A percentile compares a stretch with the other conserved stretches of the same genome.
phyloP scores from a whole-genome alignment of 306 rosid genomes.

The Datisca glomerata region DNA sequence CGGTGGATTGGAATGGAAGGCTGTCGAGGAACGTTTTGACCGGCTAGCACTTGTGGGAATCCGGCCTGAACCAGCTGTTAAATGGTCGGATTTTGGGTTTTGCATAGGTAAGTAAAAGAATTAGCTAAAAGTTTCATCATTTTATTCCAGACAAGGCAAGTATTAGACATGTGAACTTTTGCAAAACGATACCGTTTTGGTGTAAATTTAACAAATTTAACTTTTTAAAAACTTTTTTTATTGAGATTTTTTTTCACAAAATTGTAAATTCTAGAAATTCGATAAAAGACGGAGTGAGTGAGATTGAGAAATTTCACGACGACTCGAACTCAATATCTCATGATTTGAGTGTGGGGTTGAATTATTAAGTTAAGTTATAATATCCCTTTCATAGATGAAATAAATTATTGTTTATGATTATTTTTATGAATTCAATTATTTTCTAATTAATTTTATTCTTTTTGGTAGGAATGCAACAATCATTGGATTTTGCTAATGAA shows the following conservation, averaged over 20 bases:
- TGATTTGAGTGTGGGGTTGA: no score
- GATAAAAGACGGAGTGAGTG: no score
- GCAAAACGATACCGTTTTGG: no score
- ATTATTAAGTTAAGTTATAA: no score
- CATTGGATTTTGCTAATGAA: constrained; percentile 51
- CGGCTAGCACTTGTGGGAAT: constrained; percentile 21
- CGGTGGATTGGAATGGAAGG: constrained; percentile 46
- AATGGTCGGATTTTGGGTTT: constrained; percentile 46
- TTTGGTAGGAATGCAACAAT: constrained; percentile 59
- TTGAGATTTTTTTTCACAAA: no score
- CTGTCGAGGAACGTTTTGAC: constrained; percentile 47
- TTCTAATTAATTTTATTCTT: not conserved
- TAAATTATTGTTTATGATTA: not conserved
- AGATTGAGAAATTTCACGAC: no score
- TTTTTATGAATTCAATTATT: constrained; percentile 4
- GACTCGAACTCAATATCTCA: no score
- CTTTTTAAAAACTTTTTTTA: no score
- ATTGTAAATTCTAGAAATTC: no score
- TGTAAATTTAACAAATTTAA: no score
- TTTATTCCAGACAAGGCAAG: not conserved
- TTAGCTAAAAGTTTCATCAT: constrained; percentile 1
- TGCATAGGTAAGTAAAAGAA: constrained; percentile 57
- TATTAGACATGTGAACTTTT: no score
- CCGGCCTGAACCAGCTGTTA: constrained; percentile 37
- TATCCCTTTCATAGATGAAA: not conserved